A percentile compares a stretch with the other conserved stretches of the same genome.
Conservation (phyloP, 305 asterid species). For the Fraxinus dipetala region DNA sequence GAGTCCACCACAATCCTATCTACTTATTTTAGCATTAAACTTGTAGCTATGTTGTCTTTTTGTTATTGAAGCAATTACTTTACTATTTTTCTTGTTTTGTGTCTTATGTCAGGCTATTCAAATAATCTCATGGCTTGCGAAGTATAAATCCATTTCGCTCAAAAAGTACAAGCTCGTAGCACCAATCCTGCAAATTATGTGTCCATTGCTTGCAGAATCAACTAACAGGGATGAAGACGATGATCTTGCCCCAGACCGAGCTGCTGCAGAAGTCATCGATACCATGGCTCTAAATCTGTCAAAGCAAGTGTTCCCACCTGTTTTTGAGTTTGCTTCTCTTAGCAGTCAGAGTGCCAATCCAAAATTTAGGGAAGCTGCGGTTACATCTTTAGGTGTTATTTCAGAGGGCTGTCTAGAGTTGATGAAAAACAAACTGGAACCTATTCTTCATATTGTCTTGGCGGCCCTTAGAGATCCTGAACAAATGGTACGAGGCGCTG, state of each 20-base stretch:
- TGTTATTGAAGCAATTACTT: not conserved
- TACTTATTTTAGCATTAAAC: constrained; percentile 16
- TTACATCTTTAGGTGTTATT: constrained; percentile 87
- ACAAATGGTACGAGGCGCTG: constrained; percentile 97
- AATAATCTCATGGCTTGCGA: constrained; percentile 98
- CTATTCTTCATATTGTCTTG: constrained; percentile 72
- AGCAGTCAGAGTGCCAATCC: constrained; percentile 79
- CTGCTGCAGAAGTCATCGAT: constrained; percentile 99
- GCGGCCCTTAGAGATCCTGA: constrained; percentile 97
- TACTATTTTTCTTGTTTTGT: constrained; percentile 10
- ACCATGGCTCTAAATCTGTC: constrained; percentile 86
- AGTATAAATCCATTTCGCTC: constrained; percentile 79
- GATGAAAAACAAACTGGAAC: constrained; percentile 80
- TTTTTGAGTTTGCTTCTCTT: constrained; percentile 90
- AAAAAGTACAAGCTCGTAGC: constrained; percentile 94
- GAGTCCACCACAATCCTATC: constrained; percentile 11
- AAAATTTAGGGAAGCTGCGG: constrained; percentile 97
- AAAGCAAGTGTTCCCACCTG: constrained; percentile 88
- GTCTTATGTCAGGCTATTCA: constrained; percentile 76
- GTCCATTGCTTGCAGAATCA: constrained; percentile 95
- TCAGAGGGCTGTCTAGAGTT: constrained; percentile 93
- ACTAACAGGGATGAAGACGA: constrained; percentile 73
- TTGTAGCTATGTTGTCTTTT: not conserved
- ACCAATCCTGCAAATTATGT: constrained; percentile 94
- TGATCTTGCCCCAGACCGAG: constrained; percentile 97